These are phyloP conservation scores for Fistulinella staudtii DNA, from an alignment of 1,284 basidiomycete genomes.

Conservation along the genomic window DNA sequence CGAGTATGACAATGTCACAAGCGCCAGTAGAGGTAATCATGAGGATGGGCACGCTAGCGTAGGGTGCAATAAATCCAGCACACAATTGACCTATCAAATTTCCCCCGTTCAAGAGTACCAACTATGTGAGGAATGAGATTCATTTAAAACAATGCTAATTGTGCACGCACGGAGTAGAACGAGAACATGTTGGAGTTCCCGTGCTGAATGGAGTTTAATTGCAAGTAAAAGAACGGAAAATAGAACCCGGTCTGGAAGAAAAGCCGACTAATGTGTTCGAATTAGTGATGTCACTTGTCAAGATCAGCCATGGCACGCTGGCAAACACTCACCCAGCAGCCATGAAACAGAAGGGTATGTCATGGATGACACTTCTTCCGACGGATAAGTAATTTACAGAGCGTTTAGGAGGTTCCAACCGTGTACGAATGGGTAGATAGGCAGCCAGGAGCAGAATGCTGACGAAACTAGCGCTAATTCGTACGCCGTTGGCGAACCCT, in stretches of 20 bases:
- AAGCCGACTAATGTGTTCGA: no score
- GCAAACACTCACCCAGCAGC: slow-evolving; percentile 19
- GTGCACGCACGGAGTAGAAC: slow-evolving; percentile 29
- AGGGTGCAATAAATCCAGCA: slow-evolving; percentile 22
- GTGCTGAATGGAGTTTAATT: slow-evolving; percentile 27
- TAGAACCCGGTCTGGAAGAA: slow-evolving; percentile 14
- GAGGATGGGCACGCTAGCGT: slow-evolving; percentile 17
- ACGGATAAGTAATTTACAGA: slow-evolving; percentile 19
- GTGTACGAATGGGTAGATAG: slow-evolving; percentile 29
- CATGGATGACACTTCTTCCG: slow-evolving; percentile 14
- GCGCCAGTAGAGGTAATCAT: slow-evolving; percentile 20
- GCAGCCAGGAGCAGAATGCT: slow-evolving; percentile 25
- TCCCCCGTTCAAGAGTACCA: slow-evolving; percentile 27
- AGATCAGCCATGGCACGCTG: neutral
- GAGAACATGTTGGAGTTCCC: slow-evolving; percentile 27
- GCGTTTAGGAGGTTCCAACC: slow-evolving; percentile 19
- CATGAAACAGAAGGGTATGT: slow-evolving; percentile 23
- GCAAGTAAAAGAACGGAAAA: slow-evolving; percentile 31
- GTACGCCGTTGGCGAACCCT: slow-evolving; percentile 31
- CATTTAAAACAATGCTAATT: no score
- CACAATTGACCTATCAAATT: slow-evolving; percentile 25
- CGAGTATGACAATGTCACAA: slow-evolving; percentile 28
- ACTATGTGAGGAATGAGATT: slow-evolving; percentile 8
- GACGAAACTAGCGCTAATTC: slow-evolving; percentile 30
- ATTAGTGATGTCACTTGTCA: no score